phyloP scores from a whole-genome alignment of 805 yeast species.

The Candida xyloterini region DNA sequence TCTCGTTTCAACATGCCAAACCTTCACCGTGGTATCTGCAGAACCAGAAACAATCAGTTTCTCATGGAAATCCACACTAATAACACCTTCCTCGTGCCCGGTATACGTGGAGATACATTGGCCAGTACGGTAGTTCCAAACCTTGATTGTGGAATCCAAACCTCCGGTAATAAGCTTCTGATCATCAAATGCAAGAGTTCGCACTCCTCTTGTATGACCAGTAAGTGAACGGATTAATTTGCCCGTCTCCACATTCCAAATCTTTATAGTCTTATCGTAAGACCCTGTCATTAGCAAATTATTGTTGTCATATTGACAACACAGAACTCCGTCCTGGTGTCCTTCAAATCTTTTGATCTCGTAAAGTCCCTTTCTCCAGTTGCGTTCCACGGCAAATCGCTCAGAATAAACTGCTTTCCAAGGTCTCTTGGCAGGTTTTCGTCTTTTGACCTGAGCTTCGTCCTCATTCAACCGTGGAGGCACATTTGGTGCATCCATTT shows the following conservation, averaged over 20 bases:
- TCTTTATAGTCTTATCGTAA: conserved; percentile 82
- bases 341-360: conserved; percentile 64
- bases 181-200: conserved; percentile 80
- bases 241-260: conserved; percentile 90
- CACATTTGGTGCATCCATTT: conserved; percentile 17
- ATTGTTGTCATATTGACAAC: conserved; percentile 80
- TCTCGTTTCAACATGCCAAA: conserved; percentile 94
- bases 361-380: conserved; percentile 88
- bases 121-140: conserved; percentile 95
- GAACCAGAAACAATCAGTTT: conserved; percentile 89
- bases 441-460: conserved; percentile 10
- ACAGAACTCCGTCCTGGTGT: conserved; percentile 85
- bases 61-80: conserved; percentile 74
- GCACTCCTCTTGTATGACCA: conserved; percentile 89
- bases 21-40: conserved; percentile 87
- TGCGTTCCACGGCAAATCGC: conserved; percentile 84
- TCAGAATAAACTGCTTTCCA: conserved; percentile 96
- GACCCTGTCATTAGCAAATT: conserved; percentile 83
- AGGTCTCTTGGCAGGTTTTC: conserved; percentile 54
- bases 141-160: conserved; percentile 84
- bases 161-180: conserved; percentile 91
- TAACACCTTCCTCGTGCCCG: conserved; percentile 86
- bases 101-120: conserved; percentile 90
- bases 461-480: conserved; percentile 28
- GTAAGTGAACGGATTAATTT: conserved; percentile 68